Percentiles rank a stretch among this genome's conserved stretches.
Evolutionary conservation across 148 eudicot genomes (phyloP).

Genomic region (Vaccinium macrocarpon): DNA sequence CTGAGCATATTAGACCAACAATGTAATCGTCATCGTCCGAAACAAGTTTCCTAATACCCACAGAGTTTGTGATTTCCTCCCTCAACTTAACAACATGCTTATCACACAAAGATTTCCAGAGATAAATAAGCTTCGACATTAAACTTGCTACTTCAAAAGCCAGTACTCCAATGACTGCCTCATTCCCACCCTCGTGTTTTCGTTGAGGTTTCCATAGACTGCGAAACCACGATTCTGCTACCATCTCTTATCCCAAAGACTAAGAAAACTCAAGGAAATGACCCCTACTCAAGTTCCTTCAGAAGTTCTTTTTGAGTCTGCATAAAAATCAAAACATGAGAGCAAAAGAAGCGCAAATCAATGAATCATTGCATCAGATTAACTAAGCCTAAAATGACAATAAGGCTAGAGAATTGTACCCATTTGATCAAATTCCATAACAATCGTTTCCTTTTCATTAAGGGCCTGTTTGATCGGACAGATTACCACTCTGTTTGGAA

Average conservation of each 20-base stretch:
- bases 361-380: constrained; percentile 1
- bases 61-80: constrained; percentile 49
- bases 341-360: background rate
- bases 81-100: constrained; percentile 47
- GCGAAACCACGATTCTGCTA: constrained; percentile 61
- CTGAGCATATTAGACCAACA: constrained; percentile 43
- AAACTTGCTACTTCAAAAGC: constrained; percentile 67
- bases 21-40: constrained; percentile 56
- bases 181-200: constrained; percentile 30
- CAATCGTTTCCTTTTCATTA: background rate
- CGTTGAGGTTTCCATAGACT: constrained; percentile 45
- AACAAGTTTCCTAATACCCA: constrained; percentile 51
- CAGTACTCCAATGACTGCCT: constrained; percentile 41
- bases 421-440: background rate
- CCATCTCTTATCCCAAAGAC: constrained; percentile 33
- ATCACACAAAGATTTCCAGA: constrained; percentile 52
- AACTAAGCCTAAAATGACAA: background rate
- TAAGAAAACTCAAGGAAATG: background rate
- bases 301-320: constrained; percentile 16
- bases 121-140: constrained; percentile 54
- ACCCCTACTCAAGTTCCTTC: constrained; percentile 12
- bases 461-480: background rate
- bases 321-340: background rate
- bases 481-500: background rate
- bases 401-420: background rate